Evolutionary conservation across 371 early-diverging fungal species (phyloP), one percentile per base, ranked within the genome.

Genomic region (Mortierella sp.): DNA sequence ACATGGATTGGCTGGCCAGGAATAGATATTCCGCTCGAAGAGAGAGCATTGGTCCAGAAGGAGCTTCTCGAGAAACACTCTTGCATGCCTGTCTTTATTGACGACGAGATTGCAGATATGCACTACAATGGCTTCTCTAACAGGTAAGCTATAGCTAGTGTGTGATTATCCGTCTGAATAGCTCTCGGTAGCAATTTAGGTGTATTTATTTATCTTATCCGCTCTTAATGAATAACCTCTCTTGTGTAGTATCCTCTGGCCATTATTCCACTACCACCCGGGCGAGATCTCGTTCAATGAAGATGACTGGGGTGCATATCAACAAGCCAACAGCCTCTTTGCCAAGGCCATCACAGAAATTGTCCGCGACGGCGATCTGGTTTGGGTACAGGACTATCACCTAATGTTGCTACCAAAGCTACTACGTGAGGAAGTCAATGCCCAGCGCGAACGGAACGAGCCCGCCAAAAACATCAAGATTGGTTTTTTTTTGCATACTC

Each of bases 301-400:
- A 80, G 91, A 89, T 12, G 91, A 94, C 77, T 99, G 99, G 97
- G 95, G 96, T 37, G 98, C 97, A 1, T 99, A 99, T 86, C 93
- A 95, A 80, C 85, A 91, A 49, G 98, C 97, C 63, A 99, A 99
- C 88, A 79, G 73, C 58, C 88, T 91, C 32, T 99, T 99, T 88
- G 96, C 97, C 39, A 93, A 96, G 65, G 93, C 95, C 8, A 90
- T 99, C 68, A 84, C 88, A 10, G 90, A 92, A 37, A 88, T 93
- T 64, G 90, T 95, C 5, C 79, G 95, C 72, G 97, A 98, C 66
- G 97, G 96, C 49, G 99, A 99, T 86, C 86, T 99, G 52, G 93
- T 99, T 49, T 99, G 99, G 98, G 95, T 99, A n/a, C 99, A 99
- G 68, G 99, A 99, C 86, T 99, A 99, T 86, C 99, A 99, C 84